phyloP scores from a whole-genome alignment of 805 yeast species.

The Ogataea ganodermae region DNA sequence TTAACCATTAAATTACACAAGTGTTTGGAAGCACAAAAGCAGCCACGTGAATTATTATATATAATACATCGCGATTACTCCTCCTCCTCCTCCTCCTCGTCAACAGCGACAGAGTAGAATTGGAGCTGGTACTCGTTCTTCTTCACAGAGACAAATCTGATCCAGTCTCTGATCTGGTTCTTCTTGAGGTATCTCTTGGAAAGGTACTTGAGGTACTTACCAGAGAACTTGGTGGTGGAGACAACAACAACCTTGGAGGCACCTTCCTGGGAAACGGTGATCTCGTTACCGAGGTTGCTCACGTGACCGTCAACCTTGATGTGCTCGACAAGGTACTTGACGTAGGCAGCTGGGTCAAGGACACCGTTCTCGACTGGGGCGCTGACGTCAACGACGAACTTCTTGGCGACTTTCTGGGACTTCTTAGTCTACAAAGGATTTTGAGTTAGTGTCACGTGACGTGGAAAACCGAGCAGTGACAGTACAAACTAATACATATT shows the following conservation, averaged over 20 bases:
- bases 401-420: slow-evolving; percentile 73
- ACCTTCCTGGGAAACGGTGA: slow-evolving; percentile 85
- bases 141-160: slow-evolving; percentile 95
- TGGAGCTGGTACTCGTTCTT: slow-evolving; percentile 95
- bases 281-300: slow-evolving; percentile 96
- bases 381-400: slow-evolving; percentile 92
- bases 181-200: slow-evolving; percentile 99
- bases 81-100: slow-evolving; percentile 86
- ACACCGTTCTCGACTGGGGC: slow-evolving; percentile 98
- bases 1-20: slow-evolving; percentile 1
- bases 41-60: slow-evolving; percentile 5
- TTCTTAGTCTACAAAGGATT: slow-evolving; percentile 62
- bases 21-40: not conserved
- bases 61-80: slow-evolving; percentile 73
- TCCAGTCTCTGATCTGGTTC: slow-evolving; percentile 99
- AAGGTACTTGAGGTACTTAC: slow-evolving; percentile 99
- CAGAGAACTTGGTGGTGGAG: slow-evolving; percentile 94
- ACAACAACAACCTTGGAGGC: slow-evolving; percentile 85
- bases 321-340: slow-evolving; percentile 97
- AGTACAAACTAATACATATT: slow-evolving; percentile 6
- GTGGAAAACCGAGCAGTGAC: not conserved
- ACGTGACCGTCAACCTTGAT: slow-evolving; percentile 96
- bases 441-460: slow-evolving; percentile 7
- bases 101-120: slow-evolving; percentile 96
- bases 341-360: slow-evolving; percentile 96